Evolutionary conservation across 1,284 basidiomycete species (phyloP).

Genomic region (Anthracocystis panici-leucophaei): DNA sequence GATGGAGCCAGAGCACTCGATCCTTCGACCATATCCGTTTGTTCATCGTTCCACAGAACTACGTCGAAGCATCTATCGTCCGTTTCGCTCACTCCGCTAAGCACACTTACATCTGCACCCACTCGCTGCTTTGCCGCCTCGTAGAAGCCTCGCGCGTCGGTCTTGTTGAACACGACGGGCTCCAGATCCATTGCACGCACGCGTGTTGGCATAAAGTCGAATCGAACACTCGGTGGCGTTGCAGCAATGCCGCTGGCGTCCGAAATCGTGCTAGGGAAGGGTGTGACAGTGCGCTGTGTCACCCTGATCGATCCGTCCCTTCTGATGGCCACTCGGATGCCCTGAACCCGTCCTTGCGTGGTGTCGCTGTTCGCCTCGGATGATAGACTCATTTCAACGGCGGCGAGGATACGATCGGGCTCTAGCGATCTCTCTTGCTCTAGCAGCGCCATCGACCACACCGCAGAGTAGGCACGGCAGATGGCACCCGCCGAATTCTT

Average conservation of each 20-base stretch:
- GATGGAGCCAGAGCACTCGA: not conserved
- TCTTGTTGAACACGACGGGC: slow-evolving; percentile 56
- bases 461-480: slow-evolving; percentile 40
- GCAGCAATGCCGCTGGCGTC: slow-evolving; percentile 1
- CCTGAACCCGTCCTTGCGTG: slow-evolving; percentile 21
- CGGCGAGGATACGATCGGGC: slow-evolving; percentile 26
- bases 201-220: slow-evolving; percentile 36
- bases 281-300: slow-evolving; percentile 30
- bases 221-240: slow-evolving; percentile 28
- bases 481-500: slow-evolving; percentile 38
- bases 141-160: slow-evolving; percentile 48
- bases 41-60: slow-evolving; percentile 51
- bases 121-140: slow-evolving; percentile 45
- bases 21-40: slow-evolving; percentile 15
- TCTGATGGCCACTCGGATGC: slow-evolving; percentile 39
- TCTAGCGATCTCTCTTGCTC: slow-evolving; percentile 30
- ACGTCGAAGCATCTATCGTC: slow-evolving; percentile 49
- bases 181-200: slow-evolving; percentile 46
- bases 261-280: slow-evolving; percentile 30
- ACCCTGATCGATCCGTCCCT: slow-evolving; percentile 33
- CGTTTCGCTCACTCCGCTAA: slow-evolving; percentile 37
- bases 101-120: slow-evolving; percentile 36
- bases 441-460: slow-evolving; percentile 34
- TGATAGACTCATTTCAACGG: slow-evolving; percentile 27
- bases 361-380: slow-evolving; percentile 1